Evolutionary conservation across 2,329 filamentous ascomycete genomes (phyloP).

Genomic region (Ophiobolus disseminans): DNA sequence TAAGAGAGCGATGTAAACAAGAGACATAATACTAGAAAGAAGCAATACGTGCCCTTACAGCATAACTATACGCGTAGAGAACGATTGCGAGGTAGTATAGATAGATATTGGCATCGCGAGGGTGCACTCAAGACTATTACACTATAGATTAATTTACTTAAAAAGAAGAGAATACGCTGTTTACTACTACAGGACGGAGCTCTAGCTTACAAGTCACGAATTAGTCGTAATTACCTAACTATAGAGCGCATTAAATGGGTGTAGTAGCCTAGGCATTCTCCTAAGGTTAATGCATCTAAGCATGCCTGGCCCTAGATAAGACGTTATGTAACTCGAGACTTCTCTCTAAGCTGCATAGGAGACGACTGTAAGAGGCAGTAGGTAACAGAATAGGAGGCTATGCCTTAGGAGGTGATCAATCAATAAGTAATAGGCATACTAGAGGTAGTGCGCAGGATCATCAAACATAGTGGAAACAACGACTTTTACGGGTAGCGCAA

Average conservation of each 20-base stretch:
- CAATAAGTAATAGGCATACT: constrained; percentile 5
- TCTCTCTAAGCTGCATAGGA: constrained; percentile 1
- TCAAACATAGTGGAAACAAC: constrained; percentile 7
- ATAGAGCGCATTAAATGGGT: constrained; percentile 7
- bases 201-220: constrained; percentile 8
- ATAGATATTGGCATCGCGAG: too few species aligned
- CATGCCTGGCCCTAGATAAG: constrained; percentile 15
- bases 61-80: not conserved
- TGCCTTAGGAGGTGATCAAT: constrained; percentile 11
- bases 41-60: constrained; percentile 2
- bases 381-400: constrained; percentile 1
- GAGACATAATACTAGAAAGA: not conserved
- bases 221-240: constrained; percentile 5
- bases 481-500: constrained; percentile 11
- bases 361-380: constrained; percentile 7
- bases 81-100: too few species aligned
- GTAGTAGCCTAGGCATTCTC: constrained; percentile 11
- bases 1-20: not conserved
- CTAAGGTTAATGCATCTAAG: constrained; percentile 12
- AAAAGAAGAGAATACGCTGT: not conserved
- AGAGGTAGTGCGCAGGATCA: constrained; percentile 6
- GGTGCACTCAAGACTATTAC: too few species aligned
- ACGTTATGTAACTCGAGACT: constrained; percentile 6
- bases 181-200: constrained; percentile 14
- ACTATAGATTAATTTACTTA: too few species aligned